Base-by-base conservation (phyloP, 2,329 filamentous ascomycete species). In the Nemania abortiva region DNA sequence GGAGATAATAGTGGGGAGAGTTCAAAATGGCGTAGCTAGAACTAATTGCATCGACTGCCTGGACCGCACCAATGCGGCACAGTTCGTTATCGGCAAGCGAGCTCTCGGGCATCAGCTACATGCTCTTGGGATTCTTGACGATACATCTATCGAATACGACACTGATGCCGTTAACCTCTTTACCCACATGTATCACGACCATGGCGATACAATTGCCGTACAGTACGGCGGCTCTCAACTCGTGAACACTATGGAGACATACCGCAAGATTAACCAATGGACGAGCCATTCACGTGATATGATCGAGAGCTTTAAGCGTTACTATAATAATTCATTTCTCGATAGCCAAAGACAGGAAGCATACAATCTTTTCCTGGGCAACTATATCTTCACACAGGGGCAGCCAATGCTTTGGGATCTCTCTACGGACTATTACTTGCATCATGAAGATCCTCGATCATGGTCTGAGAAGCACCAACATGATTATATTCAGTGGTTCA, bases 221-320 rank as follows among this genome's bases (percentile, higher is more conserved):
- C 96, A 99, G 79, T 99, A 99, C 75, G 96, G 96, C 65, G 96
- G 96, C 10, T 98, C 95, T 2, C 96, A 99, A 80, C 87, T 99
- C 0, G 96, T 99, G 75, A 99, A 99, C 79, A 99, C 96, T 0
- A 98, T 99, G 95, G 95, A 97, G 73, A 99, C 96, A 4, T 99
- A 99, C 80, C 92, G 96, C 66, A 98, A 98, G 82, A 97, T 98
- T 79, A 98, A 98, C 74, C 95, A 98, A 79, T 99, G 96, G 96
- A 97, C 94, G 27, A 97, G 94, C 75, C 94, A 97, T 79, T 98
- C 95, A 2, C 89, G 96, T 73, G 96, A 99, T 80, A 98, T 99
- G 95, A 95, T 99, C 24, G 96, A 99, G 82, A 97, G 94, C 79
- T 98, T 99, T 84, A 99, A 98, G 80, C 89, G 96, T 31, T 99